Evolutionary conservation across 1,139 yeast genomes (phyloP).

Genomic region (Torulaspora pretoriensis): DNA sequence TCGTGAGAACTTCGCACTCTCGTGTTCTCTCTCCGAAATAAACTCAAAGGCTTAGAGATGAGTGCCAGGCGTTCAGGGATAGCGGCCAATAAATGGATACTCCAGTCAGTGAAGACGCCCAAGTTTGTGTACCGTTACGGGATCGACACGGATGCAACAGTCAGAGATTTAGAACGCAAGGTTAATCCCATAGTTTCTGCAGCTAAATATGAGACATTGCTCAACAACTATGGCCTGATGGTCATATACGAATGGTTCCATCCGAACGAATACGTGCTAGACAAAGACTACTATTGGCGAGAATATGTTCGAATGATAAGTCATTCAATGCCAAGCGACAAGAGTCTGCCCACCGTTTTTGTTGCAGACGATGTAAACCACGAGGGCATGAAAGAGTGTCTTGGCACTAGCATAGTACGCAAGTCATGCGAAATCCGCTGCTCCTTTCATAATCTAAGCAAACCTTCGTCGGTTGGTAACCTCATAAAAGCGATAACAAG

Average conservation of each 20-base stretch:
- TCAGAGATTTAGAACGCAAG: slow-evolving; percentile 2
- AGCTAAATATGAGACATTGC: slow-evolving; percentile 9
- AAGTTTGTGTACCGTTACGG: slow-evolving; percentile 3
- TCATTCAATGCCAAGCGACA: neutral
- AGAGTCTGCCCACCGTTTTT: slow-evolving; percentile 2
- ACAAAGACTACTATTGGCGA: slow-evolving; percentile 13
- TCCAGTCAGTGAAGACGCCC: slow-evolving; percentile 3
- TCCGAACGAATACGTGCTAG: neutral
- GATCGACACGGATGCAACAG: neutral
- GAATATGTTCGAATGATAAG: slow-evolving; percentile 5
- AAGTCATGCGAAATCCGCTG: slow-evolving; percentile 9
- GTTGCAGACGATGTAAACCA: slow-evolving; percentile 11
- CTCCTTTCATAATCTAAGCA: slow-evolving; percentile 10
- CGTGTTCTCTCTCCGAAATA: too few relatives aligned
- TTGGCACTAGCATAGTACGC: slow-evolving; percentile 3
- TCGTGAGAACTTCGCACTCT: neutral
- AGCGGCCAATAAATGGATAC: neutral
- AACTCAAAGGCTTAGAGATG: neutral
- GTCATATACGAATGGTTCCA: slow-evolving; percentile 14
- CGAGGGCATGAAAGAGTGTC: slow-evolving; percentile 6
- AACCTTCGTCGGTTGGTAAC: slow-evolving; percentile 7
- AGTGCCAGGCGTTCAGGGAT: neutral
- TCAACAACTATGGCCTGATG: slow-evolving; percentile 12
- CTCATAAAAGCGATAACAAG: slow-evolving; percentile 7
- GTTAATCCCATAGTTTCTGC: slow-evolving; percentile 2